phyloP scores from a whole-genome alignment of 108 stramenopile species.

The Fragilaria radians region DNA sequence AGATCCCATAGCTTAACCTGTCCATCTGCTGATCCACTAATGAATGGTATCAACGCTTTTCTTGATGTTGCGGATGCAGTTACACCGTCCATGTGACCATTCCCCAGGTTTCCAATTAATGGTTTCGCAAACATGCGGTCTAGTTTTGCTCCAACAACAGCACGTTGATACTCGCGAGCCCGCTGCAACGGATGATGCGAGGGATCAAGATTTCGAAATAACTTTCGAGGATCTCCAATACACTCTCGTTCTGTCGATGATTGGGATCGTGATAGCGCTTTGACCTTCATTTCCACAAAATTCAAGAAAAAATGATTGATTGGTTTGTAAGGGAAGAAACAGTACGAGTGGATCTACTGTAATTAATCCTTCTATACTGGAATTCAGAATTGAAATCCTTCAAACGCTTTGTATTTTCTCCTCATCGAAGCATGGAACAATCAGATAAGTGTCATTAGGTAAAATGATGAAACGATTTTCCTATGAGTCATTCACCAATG shows the following conservation, averaged over 20 bases:
- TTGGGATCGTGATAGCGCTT: conserved; percentile 63
- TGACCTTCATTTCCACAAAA: conserved; percentile 91
- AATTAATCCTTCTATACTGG: too few species aligned
- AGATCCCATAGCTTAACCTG: conserved; percentile 94
- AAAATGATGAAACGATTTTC: too few species aligned
- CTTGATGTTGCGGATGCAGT: conserved; percentile 70
- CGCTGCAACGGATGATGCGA: conserved; percentile 72
- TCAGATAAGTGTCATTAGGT: too few species aligned
- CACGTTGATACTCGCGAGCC: conserved; percentile 89
- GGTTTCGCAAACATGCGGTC: conserved; percentile 97
- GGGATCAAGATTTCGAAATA: conserved; percentile 74
- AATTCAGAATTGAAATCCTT: too few species aligned
- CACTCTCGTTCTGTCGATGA: conserved; percentile 64
- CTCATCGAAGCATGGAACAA: too few species aligned
- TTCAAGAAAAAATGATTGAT: too few species aligned
- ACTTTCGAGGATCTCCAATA: conserved; percentile 58
- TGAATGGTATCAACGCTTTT: conserved; percentile 70
- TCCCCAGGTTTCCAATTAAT: conserved; percentile 83
- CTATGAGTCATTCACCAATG: too few species aligned
- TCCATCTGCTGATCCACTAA: conserved; percentile 93
- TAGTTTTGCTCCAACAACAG: conserved; percentile 92
- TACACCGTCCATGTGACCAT: conserved; percentile 94
- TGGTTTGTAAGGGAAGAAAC: too few species aligned
- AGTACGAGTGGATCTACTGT: too few species aligned
- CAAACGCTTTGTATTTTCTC: too few species aligned